These are phyloP conservation scores for Sechiopsis laciniata DNA, from an alignment of 306 rosid genomes.

Conservation along the genomic window DNA sequence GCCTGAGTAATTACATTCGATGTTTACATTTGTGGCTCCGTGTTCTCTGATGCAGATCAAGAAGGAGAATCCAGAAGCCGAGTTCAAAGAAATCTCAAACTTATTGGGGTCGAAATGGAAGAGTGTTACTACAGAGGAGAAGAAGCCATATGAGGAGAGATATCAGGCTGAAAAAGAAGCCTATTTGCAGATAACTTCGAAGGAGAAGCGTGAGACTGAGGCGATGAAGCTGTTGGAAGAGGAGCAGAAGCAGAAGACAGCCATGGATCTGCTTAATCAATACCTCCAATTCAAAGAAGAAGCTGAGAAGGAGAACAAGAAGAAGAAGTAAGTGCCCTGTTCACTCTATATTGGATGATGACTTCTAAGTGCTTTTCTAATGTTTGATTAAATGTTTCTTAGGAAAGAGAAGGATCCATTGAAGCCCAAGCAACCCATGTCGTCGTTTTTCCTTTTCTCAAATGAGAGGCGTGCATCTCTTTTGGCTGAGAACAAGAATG, in stretches of 20 bases:
- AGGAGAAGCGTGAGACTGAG: constrained; percentile 78
- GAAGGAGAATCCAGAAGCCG: constrained; percentile 75
- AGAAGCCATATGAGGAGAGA: constrained; percentile 76
- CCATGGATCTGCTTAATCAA: constrained; percentile 90
- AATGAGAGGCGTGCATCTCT: constrained; percentile 66
- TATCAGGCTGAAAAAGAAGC: constrained; percentile 66
- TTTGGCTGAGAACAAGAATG: constrained; percentile 47
- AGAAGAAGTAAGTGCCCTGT: constrained; percentile 37
- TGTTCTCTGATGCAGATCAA: constrained; percentile 51
- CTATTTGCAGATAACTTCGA: constrained; percentile 50
- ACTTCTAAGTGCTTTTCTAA: not conserved
- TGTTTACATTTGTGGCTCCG: too few relatives aligned
- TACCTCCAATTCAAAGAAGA: constrained; percentile 75
- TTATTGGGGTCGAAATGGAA: constrained; percentile 87
- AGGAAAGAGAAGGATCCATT: constrained; percentile 86
- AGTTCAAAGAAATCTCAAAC: constrained; percentile 64
- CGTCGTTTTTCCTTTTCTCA: constrained; percentile 68
- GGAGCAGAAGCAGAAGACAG: constrained; percentile 77
- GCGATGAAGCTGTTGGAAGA: constrained; percentile 84
- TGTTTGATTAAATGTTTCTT: constrained; percentile 2
- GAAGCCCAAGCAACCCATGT: constrained; percentile 90
- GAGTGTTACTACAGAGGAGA: constrained; percentile 59
- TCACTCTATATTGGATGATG: not conserved
- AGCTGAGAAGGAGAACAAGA: constrained; percentile 53
- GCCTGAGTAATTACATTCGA: too few relatives aligned